These are phyloP conservation scores for Suillus weaverae DNA, from an alignment of 768 basidiomycete species.

Conservation along the genomic window DNA sequence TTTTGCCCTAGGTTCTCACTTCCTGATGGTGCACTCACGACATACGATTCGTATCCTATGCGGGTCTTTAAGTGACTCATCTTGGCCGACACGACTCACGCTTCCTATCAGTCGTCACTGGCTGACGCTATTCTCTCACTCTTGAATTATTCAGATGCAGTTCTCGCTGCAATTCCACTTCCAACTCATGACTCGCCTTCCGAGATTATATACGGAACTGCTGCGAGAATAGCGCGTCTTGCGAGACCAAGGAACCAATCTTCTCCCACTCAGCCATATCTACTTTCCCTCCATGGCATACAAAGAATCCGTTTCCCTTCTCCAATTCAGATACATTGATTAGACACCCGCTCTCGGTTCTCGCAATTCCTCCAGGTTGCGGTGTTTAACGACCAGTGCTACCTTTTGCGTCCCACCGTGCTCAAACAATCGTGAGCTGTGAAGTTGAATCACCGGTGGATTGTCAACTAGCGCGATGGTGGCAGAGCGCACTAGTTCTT, in stretches of 20 bases:
- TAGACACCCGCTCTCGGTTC: constrained; percentile 15
- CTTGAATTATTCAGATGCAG: constrained; percentile 64
- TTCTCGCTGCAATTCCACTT: constrained; percentile 67
- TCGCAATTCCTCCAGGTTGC: not conserved
- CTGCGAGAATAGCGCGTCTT: constrained; percentile 70
- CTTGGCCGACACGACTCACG: too few relatives aligned
- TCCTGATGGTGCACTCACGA: constrained; percentile 78
- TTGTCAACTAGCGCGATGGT: not conserved
- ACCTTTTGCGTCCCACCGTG: not conserved
- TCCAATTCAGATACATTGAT: constrained; percentile 33
- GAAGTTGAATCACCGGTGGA: not conserved
- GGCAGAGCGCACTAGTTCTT: not conserved
- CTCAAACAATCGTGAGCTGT: not conserved
- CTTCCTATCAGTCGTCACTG: constrained; percentile 28
- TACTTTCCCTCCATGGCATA: constrained; percentile 74
- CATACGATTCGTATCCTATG: constrained; percentile 78
- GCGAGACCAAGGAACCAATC: constrained; percentile 54
- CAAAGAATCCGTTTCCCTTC: constrained; percentile 59
- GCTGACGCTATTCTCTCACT: constrained; percentile 68
- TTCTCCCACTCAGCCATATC: constrained; percentile 52
- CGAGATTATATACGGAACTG: constrained; percentile 58
- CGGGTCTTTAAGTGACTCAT: too few relatives aligned
- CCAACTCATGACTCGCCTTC: constrained; percentile 22
- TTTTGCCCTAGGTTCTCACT: constrained; percentile 64
- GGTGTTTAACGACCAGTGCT: not conserved